Evolutionary conservation across 495 filamentous ascomycete species (phyloP).

Genomic region (Copromyces sp.): DNA sequence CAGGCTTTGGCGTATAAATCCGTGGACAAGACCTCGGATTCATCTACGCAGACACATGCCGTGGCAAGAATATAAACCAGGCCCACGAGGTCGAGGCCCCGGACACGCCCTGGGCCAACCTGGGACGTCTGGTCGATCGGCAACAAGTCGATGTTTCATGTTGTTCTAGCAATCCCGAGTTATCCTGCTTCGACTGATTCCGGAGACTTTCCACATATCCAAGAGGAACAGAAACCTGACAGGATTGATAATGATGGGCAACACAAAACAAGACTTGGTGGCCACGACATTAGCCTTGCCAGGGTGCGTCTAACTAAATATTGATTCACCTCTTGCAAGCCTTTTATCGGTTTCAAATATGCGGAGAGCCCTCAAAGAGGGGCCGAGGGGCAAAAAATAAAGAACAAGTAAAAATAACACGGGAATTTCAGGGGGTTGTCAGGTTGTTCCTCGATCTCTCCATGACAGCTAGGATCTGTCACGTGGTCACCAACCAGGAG

Average conservation of each 20-base stretch:
- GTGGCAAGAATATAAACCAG: neutral
- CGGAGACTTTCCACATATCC: neutral
- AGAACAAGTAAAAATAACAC: neutral
- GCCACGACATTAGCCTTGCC: neutral
- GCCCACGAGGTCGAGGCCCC: neutral
- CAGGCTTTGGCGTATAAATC: neutral
- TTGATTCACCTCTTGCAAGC: neutral
- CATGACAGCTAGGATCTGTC: neutral
- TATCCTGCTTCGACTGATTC: neutral
- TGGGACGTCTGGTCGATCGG: neutral
- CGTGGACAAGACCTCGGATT: neutral
- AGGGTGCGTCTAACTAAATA: neutral
- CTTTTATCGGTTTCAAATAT: neutral
- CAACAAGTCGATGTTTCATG: neutral
- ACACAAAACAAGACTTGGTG: neutral
- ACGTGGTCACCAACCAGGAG: neutral
- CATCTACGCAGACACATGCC: neutral
- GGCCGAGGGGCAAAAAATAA: neutral
- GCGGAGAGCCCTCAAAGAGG: neutral
- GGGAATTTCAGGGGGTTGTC: neutral
- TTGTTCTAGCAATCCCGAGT: neutral
- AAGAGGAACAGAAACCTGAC: neutral
- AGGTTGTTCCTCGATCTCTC: neutral
- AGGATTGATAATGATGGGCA: neutral
- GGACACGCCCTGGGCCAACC: neutral